Evolutionary conservation across 73 alveolate species (phyloP).

Genomic region (Paraurostyla sp.): DNA sequence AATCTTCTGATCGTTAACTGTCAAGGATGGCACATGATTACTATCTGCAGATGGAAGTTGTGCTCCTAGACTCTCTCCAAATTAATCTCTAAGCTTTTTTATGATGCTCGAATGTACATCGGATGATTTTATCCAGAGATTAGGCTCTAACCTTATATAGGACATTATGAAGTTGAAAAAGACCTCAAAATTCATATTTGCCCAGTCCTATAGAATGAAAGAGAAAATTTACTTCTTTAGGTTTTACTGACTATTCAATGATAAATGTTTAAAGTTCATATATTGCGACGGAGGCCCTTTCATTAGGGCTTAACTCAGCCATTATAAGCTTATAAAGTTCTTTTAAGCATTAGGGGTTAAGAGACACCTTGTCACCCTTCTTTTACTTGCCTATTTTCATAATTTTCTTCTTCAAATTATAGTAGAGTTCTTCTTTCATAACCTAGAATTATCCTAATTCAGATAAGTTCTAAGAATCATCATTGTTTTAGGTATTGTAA

Average conservation of each 20-base stretch:
- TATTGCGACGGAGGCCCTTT: constrained; percentile 63
- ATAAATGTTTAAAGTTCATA: constrained; percentile 63
- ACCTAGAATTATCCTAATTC: constrained; percentile 17
- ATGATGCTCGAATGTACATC: constrained; percentile 32
- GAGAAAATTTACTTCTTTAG: constrained; percentile 5
- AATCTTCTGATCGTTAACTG: constrained; percentile 10
- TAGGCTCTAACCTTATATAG: constrained; percentile 41
- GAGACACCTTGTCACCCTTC: constrained; percentile 64
- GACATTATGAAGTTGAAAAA: constrained; percentile 32
- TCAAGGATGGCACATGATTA: constrained; percentile 13
- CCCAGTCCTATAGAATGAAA: constrained; percentile 34
- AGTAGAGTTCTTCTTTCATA: constrained; percentile 40
- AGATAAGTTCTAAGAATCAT: neutral
- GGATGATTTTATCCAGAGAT: constrained; percentile 67
- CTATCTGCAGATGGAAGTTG: neutral
- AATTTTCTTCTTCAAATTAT: constrained; percentile 27
- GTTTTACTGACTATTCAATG: constrained; percentile 54
- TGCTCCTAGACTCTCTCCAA: constrained; percentile 45
- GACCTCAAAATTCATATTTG: constrained; percentile 57
- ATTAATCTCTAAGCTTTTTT: constrained; percentile 7
- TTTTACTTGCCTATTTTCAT: constrained; percentile 47
- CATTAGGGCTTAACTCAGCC: constrained; percentile 49
- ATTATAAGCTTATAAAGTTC: constrained; percentile 61
- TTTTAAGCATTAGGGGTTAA: constrained; percentile 57
- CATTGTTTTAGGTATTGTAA: neutral